A percentile compares a stretch with the other conserved stretches of the same genome.
Conservation (phyloP, 169 alveolate genomes). For the Eimeria sp. region DNA sequence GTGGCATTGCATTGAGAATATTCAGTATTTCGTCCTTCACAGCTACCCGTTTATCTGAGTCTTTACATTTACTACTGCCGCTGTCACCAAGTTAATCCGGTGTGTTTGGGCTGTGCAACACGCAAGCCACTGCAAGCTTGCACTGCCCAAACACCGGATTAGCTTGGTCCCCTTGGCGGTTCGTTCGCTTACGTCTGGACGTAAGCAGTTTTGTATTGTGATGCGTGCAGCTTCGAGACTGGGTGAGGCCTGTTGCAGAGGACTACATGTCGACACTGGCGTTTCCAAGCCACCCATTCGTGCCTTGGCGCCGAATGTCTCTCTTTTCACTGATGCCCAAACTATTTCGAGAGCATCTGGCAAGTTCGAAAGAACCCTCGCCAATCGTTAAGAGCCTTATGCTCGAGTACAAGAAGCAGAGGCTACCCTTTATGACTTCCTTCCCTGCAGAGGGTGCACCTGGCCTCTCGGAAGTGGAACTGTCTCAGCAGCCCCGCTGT, state of each 20-base stretch:
- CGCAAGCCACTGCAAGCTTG: neutral
- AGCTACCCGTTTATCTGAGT: neutral
- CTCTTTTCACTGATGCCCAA: conserved; percentile 36
- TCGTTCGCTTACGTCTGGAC: neutral
- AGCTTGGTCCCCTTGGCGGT: neutral
- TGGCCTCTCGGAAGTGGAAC: conserved; percentile 18
- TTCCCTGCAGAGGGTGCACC: conserved; percentile 42
- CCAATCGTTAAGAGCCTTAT: conserved; percentile 52
- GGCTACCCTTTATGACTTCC: conserved; percentile 46
- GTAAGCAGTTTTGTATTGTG: neutral
- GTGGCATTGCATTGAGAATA: neutral
- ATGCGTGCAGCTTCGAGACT: conserved; percentile 55
- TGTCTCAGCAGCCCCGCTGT: conserved; percentile 11
- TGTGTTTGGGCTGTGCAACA: neutral
- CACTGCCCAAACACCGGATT: too few species aligned
- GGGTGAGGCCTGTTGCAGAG: conserved; percentile 68
- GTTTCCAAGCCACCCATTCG: conserved; percentile 70
- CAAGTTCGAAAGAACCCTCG: conserved; percentile 57
- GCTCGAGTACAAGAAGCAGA: conserved; percentile 62
- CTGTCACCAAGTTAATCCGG: neutral
- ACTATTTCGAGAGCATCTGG: conserved; percentile 54
- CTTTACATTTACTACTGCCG: neutral
- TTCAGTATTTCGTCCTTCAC: neutral
- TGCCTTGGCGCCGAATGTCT: conserved; percentile 60
- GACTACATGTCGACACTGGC: conserved; percentile 67